Evolutionary conservation across 306 rosid genomes (phyloP).

Genomic region (Castanopsis chinensis): DNA sequence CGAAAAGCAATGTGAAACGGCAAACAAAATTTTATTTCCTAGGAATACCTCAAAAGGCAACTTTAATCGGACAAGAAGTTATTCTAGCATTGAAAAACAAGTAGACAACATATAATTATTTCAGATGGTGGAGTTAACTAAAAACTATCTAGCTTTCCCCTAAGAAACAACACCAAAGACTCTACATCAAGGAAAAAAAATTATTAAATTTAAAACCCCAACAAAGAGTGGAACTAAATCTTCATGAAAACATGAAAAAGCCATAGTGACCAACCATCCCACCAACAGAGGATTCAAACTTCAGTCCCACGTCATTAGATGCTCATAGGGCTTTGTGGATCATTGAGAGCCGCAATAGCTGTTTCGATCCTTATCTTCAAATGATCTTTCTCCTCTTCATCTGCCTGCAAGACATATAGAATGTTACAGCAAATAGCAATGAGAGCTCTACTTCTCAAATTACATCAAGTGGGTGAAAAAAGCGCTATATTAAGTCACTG

Average conservation of each 20-base stretch:
- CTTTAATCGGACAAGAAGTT: neutral
- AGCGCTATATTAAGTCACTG: no score
- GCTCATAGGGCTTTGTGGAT: constrained; percentile 82
- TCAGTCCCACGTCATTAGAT: constrained; percentile 32
- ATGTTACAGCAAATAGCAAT: neutral
- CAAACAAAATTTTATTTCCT: neutral
- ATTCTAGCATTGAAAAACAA: neutral
- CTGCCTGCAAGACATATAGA: constrained; percentile 53
- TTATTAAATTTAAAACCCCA: neutral
- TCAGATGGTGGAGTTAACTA: neutral
- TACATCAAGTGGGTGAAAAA: no score
- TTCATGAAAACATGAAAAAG: neutral
- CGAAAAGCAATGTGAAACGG: neutral
- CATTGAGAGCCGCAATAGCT: constrained; percentile 76
- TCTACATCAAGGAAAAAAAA: neutral
- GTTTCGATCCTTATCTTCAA: constrained; percentile 61
- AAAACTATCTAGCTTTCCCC: neutral
- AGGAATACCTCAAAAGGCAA: neutral
- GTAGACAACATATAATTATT: neutral
- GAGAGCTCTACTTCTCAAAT: neutral
- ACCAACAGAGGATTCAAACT: neutral
- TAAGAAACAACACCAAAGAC: neutral
- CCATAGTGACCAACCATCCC: constrained; percentile 13
- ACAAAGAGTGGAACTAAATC: neutral
- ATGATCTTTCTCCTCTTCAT: constrained; percentile 72